phyloP scores from a whole-genome alignment of 805 yeast genomes.

The Phaffomyces opuntiae region DNA sequence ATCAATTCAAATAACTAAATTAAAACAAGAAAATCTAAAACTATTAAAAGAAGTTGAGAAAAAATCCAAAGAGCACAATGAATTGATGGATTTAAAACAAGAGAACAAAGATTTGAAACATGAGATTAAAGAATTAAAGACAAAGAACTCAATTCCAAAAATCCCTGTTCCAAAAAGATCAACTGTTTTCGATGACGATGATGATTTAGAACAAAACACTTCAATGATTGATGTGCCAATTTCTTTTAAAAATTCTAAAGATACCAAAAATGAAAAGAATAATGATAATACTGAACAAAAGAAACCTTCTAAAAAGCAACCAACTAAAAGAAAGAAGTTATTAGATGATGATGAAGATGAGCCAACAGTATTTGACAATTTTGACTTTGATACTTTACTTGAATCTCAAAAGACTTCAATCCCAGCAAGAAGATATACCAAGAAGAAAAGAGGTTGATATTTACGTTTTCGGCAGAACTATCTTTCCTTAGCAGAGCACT shows the following conservation, averaged over 20 bases:
- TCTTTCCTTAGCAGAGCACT: background rate
- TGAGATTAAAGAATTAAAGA: conserved; percentile 1
- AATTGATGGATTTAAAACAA: background rate
- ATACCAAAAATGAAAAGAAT: background rate
- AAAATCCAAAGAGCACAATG: background rate
- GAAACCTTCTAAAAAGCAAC: background rate
- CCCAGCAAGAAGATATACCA: conserved; percentile 15
- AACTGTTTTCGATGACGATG: background rate
- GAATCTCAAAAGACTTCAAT: conserved; percentile 6
- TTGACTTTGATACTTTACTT: conserved; percentile 15
- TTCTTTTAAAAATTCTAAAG: background rate
- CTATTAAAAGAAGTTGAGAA: conserved; percentile 1
- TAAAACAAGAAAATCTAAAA: background rate
- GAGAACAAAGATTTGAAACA: background rate
- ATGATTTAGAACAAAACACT: background rate
- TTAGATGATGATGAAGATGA: conserved; percentile 26
- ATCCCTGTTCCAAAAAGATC: no score
- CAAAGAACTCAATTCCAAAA: background rate
- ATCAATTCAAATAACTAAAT: conserved; percentile 2
- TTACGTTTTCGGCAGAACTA: no score
- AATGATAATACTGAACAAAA: background rate
- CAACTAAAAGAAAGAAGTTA: conserved; percentile 23
- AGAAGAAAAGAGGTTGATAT: conserved; percentile 16
- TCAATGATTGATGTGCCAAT: conserved; percentile 4
- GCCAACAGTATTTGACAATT: conserved; percentile 15